Percentiles rank a stretch among this genome's conserved stretches.
phyloP scores from a whole-genome alignment of 306 rosid genomes.

The Vicia sativa region DNA sequence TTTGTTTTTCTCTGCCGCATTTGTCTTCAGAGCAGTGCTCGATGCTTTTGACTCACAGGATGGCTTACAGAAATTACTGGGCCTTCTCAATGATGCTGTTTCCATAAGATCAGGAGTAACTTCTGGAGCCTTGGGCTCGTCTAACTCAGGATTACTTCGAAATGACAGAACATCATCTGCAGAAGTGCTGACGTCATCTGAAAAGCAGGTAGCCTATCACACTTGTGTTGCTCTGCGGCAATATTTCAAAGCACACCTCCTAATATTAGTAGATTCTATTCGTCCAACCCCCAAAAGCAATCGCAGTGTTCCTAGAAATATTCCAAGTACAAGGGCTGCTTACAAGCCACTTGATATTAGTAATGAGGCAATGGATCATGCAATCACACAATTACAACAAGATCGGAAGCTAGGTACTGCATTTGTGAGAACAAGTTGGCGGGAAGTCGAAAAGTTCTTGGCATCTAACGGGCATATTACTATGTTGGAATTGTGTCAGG shows the following conservation, averaged over 20 bases:
- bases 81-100: slow-evolving; percentile 85
- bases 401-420: slow-evolving; percentile 94
- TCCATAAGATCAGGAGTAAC: slow-evolving; percentile 88
- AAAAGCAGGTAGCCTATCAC: slow-evolving; percentile 96
- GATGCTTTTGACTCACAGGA: slow-evolving; percentile 95
- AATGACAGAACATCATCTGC: slow-evolving; percentile 76
- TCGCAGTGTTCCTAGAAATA: slow-evolving; percentile 81
- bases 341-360: slow-evolving; percentile 94
- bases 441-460: slow-evolving; percentile 80
- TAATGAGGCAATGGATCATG: slow-evolving; percentile 89
- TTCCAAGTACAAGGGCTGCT: slow-evolving; percentile 85
- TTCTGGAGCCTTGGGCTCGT: slow-evolving; percentile 71
- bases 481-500: slow-evolving; percentile 98
- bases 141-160: slow-evolving; percentile 71
- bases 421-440: slow-evolving; percentile 93
- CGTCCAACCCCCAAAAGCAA: slow-evolving; percentile 83
- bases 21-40: slow-evolving; percentile 95
- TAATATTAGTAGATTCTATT: slow-evolving; percentile 82
- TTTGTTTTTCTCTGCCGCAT: slow-evolving; percentile 85
- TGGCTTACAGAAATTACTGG: slow-evolving; percentile 81
- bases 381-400: slow-evolving; percentile 83
- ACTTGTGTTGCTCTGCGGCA: slow-evolving; percentile 92
- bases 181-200: slow-evolving; percentile 90
- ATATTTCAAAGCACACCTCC: slow-evolving; percentile 93
- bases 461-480: slow-evolving; percentile 78